Conservation (phyloP, 805 yeast genomes). For the Pichia eremophila region DNA sequence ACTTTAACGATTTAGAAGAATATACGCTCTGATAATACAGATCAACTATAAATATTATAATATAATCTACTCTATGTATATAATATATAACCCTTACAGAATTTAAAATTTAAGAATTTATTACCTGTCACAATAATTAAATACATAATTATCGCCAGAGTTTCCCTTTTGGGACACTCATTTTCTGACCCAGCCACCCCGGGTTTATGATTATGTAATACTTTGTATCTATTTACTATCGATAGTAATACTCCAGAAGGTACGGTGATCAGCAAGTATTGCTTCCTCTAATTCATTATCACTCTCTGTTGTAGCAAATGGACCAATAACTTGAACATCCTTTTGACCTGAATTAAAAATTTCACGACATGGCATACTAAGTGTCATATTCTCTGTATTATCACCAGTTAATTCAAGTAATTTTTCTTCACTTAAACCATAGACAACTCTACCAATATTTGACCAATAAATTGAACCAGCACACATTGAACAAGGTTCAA, state of each 20-base stretch:
- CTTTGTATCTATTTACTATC: no score
- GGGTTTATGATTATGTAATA: no score
- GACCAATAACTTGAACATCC: conserved; percentile 21
- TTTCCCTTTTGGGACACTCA: no score
- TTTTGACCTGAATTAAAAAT: conserved; percentile 21
- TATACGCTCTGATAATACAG: no score
- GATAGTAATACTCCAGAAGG: conserved; percentile 23
- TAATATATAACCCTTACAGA: no score
- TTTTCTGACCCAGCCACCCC: no score
- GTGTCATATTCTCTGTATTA: conserved; percentile 21
- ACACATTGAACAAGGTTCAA: conserved; percentile 27
- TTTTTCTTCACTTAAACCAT: conserved; percentile 16
- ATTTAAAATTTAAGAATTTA: no score
- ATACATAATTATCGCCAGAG: no score
- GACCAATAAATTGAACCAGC: conserved; percentile 24
- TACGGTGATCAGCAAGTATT: conserved; percentile 18
- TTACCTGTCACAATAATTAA: no score
- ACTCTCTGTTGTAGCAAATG: conserved; percentile 8
- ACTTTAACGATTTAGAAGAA: no score
- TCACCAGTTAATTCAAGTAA: conserved; percentile 19
- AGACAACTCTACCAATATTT: conserved; percentile 22
- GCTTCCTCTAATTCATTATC: conserved; percentile 13
- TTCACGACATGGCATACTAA: conserved; percentile 14
- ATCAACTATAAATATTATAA: no score
- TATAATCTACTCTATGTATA: no score